phyloP scores from a whole-genome alignment of 176 grass and related monocot genomes.

The Oryza brachyantha region DNA sequence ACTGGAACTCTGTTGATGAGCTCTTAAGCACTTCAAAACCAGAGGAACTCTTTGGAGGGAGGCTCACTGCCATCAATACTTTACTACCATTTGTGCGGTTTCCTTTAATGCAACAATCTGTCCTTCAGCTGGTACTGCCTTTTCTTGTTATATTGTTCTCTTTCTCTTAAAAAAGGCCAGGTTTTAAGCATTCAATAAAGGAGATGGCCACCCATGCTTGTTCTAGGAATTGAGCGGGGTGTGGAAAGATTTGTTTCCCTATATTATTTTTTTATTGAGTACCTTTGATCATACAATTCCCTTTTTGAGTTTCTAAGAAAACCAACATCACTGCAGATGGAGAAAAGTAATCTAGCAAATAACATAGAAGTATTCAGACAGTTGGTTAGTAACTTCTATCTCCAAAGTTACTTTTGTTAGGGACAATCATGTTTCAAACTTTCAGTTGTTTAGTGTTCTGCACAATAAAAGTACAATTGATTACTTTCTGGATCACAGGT shows the following conservation, averaged over 20 bases:
- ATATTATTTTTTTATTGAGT: background rate
- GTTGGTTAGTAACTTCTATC: slow-evolving; percentile 42
- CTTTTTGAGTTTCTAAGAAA: slow-evolving; percentile 24
- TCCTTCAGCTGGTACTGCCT: slow-evolving; percentile 57
- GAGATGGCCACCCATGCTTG: background rate
- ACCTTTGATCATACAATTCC: background rate
- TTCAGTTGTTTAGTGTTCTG: background rate
- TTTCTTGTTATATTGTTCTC: slow-evolving; percentile 1
- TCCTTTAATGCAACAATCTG: slow-evolving; percentile 57
- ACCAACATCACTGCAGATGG: slow-evolving; percentile 53
- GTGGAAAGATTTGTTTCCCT: background rate
- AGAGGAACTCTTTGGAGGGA: slow-evolving; percentile 70
- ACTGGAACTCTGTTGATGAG: slow-evolving; percentile 67
- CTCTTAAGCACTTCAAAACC: slow-evolving; percentile 58
- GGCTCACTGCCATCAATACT: slow-evolving; percentile 45
- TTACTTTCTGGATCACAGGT: slow-evolving; percentile 46
- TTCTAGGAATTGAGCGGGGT: background rate
- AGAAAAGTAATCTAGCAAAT: slow-evolving; percentile 66
- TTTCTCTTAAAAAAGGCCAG: background rate
- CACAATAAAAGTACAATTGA: background rate
- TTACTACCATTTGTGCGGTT: slow-evolving; percentile 83
- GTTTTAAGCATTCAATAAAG: background rate
- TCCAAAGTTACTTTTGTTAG: background rate
- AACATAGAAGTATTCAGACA: slow-evolving; percentile 52
- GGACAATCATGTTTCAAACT: background rate